Evolutionary conservation across 495 filamentous ascomycete species (phyloP).

Genomic region (Trichoderma orchidacearum): DNA sequence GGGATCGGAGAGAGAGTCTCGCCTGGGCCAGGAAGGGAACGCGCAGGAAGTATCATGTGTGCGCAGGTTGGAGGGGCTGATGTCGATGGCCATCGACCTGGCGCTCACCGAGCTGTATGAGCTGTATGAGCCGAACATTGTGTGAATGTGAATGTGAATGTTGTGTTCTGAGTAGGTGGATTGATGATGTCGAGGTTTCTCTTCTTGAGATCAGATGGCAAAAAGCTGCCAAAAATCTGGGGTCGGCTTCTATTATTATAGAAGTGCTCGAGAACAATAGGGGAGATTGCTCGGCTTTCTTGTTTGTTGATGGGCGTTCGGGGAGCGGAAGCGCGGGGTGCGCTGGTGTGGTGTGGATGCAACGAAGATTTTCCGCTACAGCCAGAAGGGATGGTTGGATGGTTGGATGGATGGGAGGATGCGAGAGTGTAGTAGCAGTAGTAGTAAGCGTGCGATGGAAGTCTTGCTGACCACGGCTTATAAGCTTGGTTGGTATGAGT

Average conservation of each 20-base stretch:
- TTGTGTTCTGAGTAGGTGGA: constrained; percentile 2
- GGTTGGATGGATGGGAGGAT: too few relatives aligned
- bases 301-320: background rate
- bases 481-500: too few relatives aligned
- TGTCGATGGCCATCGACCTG: constrained; percentile 36
- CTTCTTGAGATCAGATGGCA: too few relatives aligned
- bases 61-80: constrained; percentile 26
- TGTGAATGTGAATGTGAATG: constrained; percentile 6
- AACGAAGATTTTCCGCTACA: background rate
- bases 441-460: too few relatives aligned
- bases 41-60: constrained; percentile 27
- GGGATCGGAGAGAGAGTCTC: constrained; percentile 26
- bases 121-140: constrained; percentile 34
- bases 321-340: background rate
- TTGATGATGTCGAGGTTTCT: too few relatives aligned
- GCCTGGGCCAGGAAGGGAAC: constrained; percentile 36
- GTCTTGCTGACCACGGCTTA: too few relatives aligned
- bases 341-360: background rate
- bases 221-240: background rate
- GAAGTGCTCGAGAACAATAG: background rate
- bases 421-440: too few relatives aligned
- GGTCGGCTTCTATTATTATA: background rate
- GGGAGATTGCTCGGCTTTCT: background rate
- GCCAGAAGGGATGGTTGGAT: too few relatives aligned
- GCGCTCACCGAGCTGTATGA: constrained; percentile 25